Base-by-base conservation (phyloP, 129 eudicot genomes). In the Deinandra increscens region DNA sequence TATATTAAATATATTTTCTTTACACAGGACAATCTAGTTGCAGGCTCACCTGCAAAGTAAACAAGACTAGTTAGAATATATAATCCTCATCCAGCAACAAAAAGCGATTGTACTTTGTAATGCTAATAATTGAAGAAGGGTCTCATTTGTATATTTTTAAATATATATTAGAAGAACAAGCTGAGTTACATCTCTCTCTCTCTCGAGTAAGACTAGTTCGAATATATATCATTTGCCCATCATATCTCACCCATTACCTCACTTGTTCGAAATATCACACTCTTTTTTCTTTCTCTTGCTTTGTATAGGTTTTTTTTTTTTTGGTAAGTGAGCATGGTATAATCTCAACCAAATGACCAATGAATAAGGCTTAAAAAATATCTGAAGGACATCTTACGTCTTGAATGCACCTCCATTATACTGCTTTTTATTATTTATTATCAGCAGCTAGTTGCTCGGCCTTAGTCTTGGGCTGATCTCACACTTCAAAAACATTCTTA, bases 21-120 rank as follows among this genome's bases (percentile, higher is more conserved):
- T 60, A 60, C 39, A 48, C 1, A 46, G 46, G 62, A 61, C 34
- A 71, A 44, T 20, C 17, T 14, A 31, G 43, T n/a, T 60, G 29
- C 48, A 19, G 23, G 12, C 29, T 19, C 26, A 61, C 37, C 9
- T 72, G 61, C 10, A 7, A 42, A 29, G 17, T 36, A 42, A 17
- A 33, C 76, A 9, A 44, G 60, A 62, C 33, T 73, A 20, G 55
- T 10, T 23, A 37, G 65, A 36, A 34, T 64, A 64, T 26, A 38
- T 73, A 72, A 2, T 73, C 43, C 53, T 34, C 31, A 46, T 48
- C 11, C 39, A 48, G 15, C 70, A 2, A 45, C 61, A 33, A 17
- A 60, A 31, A 19, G 19, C 38, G 19, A 2, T 45, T 45, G 12
- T 38, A 51, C 36, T 48, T 20, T 49, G 42, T 45, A 22, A 50